These are phyloP conservation scores for Pistacia vera DNA, from an alignment of 345 rosid species.

Conservation along the genomic window DNA sequence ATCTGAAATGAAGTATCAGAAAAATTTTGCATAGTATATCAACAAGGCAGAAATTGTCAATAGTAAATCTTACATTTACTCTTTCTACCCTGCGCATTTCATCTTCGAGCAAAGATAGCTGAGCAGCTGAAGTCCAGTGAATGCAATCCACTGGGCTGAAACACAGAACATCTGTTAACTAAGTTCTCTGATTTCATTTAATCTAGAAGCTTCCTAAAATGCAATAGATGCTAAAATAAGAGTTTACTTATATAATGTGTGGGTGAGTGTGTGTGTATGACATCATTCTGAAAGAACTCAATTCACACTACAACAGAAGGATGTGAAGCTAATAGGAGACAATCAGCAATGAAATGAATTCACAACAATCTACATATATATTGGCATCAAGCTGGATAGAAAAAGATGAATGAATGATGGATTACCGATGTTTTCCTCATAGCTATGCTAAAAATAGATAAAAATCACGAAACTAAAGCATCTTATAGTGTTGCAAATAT, in stretches of 20 bases:
- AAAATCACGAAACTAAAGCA: not conserved
- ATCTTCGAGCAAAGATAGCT: slow-evolving; percentile 91
- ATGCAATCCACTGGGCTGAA: slow-evolving; percentile 98
- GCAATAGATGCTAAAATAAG: not conserved
- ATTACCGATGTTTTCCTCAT: not conserved
- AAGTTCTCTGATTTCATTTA: not conserved
- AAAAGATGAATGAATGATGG: not conserved
- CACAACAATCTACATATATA: not conserved
- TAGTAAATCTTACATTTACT: slow-evolving; percentile 68
- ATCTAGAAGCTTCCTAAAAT: not conserved
- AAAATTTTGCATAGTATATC: not conserved
- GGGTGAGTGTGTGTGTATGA: too few relatives aligned
- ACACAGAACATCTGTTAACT: not conserved
- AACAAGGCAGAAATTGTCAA: not conserved
- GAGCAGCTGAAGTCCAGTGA: slow-evolving; percentile 91
- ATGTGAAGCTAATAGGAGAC: too few relatives aligned
- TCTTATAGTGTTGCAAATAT: not conserved
- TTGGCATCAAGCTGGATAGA: not conserved
- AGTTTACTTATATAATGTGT: not conserved
- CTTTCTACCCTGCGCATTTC: slow-evolving; percentile 97
- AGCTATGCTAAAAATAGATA: not conserved
- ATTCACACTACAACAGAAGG: too few relatives aligned
- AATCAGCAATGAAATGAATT: too few relatives aligned
- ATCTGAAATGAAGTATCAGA: not conserved
- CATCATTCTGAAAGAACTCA: too few relatives aligned